Evolutionary conservation across 306 rosid genomes (phyloP).

Genomic region (Inga oerstediana): DNA sequence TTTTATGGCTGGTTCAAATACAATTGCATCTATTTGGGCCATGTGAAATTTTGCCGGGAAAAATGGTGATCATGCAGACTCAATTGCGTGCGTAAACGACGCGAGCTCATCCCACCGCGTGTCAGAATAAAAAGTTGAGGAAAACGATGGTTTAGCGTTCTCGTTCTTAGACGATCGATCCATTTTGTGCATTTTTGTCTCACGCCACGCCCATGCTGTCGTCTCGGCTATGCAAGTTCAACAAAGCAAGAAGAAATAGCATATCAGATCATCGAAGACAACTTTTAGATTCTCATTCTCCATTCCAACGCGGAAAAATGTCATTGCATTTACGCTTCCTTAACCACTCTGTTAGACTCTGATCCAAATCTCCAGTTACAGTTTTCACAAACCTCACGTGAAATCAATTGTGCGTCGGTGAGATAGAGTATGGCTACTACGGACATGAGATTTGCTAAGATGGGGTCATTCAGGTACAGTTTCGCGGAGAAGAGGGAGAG

Average conservation of each 20-base stretch:
- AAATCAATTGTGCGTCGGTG: no score
- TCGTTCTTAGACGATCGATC: neutral
- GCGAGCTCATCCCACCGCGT: neutral
- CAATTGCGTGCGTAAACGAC: neutral
- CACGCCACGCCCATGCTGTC: neutral
- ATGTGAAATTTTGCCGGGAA: no score
- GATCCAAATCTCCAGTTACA: neutral
- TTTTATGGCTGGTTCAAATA: no score
- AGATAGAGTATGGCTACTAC: constrained; percentile 34
- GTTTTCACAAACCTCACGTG: neutral
- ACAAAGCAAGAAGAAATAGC: neutral
- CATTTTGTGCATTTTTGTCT: neutral
- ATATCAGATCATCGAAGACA: neutral
- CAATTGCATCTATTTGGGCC: no score
- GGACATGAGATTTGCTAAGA: constrained; percentile 38
- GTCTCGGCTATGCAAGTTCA: neutral
- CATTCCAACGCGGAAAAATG: neutral
- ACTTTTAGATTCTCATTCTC: neutral
- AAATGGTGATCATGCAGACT: neutral
- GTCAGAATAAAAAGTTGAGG: neutral
- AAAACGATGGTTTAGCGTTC: no score
- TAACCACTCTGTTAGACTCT: neutral
- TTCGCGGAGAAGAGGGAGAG: constrained; percentile 71
- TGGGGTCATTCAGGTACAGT: constrained; percentile 65
- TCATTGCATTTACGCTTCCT: neutral